phyloP scores from a whole-genome alignment of 176 grass and related monocot genomes.

The Rhipidocladum racemiflorum region DNA sequence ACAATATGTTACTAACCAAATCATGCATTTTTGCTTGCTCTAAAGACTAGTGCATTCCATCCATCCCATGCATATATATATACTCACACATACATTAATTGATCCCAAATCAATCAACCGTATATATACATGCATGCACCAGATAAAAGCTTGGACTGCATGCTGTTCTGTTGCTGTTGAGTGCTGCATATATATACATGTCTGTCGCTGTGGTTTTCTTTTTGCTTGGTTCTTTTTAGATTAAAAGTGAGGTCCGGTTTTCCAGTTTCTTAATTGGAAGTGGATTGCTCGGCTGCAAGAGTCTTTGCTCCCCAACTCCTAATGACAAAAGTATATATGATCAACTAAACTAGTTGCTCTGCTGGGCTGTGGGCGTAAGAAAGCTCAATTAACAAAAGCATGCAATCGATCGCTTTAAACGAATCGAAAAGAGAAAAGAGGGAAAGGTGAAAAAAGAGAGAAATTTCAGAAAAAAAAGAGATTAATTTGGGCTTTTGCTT shows the following conservation, averaged over 20 bases:
- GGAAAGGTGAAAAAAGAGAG: no score
- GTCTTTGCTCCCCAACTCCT: slow-evolving; percentile 12
- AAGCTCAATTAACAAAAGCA: no score
- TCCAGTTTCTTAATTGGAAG: slow-evolving; percentile 9
- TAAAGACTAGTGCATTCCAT: not conserved
- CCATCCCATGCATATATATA: not conserved
- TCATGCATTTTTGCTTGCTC: no score
- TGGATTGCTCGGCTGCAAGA: slow-evolving; percentile 21
- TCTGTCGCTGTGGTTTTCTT: not conserved
- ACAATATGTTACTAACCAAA: not conserved
- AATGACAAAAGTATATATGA: slow-evolving; percentile 26
- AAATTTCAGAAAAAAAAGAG: no score
- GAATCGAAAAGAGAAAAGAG: no score
- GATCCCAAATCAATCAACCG: not conserved
- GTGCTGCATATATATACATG: not conserved
- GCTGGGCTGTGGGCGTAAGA: no score
- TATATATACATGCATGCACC: not conserved
- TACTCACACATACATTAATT: not conserved
- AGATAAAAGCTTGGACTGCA: not conserved
- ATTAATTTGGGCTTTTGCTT: not conserved
- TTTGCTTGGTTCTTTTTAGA: not conserved
- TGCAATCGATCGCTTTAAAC: no score
- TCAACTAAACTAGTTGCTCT: no score
- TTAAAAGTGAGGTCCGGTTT: not conserved
- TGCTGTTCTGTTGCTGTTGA: not conserved